These are phyloP conservation scores for Plasmodium adleri DNA, from an alignment of 169 alveolate species.

Conservation along the genomic window DNA sequence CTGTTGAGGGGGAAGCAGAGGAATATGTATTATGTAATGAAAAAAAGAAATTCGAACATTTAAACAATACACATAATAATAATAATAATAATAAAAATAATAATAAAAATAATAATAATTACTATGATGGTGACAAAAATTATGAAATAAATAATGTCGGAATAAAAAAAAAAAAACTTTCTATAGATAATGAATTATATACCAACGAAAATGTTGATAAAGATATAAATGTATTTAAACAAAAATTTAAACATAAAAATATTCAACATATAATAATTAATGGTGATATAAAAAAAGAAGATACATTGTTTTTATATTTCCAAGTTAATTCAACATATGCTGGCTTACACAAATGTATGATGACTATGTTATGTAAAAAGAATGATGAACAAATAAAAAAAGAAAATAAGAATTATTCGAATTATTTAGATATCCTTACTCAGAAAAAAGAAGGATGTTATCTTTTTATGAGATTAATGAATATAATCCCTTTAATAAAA, in stretches of 20 bases:
- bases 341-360: constrained; percentile 54
- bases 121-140: background rate
- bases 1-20: background rate
- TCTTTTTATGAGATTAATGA: constrained; percentile 32
- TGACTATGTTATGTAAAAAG: constrained; percentile 42
- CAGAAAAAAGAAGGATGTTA: constrained; percentile 41
- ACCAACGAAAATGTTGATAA: constrained; percentile 20
- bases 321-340: constrained; percentile 22
- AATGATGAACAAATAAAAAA: background rate
- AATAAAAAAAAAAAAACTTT: background rate
- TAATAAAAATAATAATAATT: background rate
- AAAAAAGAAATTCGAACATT: background rate
- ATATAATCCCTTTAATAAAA: constrained; percentile 45
- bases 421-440: constrained; percentile 27
- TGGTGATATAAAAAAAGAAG: constrained; percentile 24
- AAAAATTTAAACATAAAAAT: constrained; percentile 61
- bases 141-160: background rate
- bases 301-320: constrained; percentile 26
- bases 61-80: background rate
- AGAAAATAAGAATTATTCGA: background rate
- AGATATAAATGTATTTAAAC: constrained; percentile 46
- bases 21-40: constrained; percentile 14
- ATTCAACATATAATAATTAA: constrained; percentile 49
- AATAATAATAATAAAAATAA: background rate
- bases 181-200: constrained; percentile 22